Evolutionary conservation across 129 eudicot genomes (phyloP).

Genomic region (Ambrosia trifida): DNA sequence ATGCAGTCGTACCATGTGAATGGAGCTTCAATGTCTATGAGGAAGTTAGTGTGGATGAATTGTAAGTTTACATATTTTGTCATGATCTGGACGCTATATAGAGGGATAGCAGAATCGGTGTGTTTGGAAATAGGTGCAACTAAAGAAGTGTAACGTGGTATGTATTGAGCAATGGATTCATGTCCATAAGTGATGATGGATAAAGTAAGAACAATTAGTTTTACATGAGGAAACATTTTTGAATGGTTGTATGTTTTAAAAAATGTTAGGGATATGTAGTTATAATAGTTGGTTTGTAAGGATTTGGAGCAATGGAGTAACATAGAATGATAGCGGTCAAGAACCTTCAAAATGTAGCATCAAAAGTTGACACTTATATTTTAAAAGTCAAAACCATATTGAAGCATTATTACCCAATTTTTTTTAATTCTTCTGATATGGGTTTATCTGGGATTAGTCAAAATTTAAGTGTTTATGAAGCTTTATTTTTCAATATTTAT

Average conservation of each 20-base stretch:
- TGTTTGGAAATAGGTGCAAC: conserved; percentile 13
- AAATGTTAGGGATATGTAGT: neutral
- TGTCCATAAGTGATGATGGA: conserved; percentile 4
- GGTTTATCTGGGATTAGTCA: too few relatives aligned
- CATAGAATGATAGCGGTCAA: neutral
- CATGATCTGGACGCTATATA: conserved; percentile 11
- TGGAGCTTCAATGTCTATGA: conserved; percentile 20
- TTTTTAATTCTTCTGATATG: neutral
- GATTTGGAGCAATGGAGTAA: neutral
- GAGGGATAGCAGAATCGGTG: conserved; percentile 16
- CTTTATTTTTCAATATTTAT: too few relatives aligned
- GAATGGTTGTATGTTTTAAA: neutral
- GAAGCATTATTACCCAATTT: neutral
- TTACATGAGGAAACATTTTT: conserved; percentile 6
- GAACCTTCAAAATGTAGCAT: neutral
- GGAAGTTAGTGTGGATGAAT: conserved; percentile 20
- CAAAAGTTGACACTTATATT: neutral
- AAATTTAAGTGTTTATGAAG: too few relatives aligned
- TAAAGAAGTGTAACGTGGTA: conserved; percentile 1
- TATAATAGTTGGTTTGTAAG: neutral
- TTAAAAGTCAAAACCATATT: neutral
- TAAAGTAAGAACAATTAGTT: neutral
- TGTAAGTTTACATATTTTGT: conserved; percentile 8
- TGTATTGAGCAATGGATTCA: conserved; percentile 16
- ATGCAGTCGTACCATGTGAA: conserved; percentile 21